These are phyloP conservation scores for Lasiodiplodia citricola DNA, from an alignment of 2,329 filamentous ascomycete species.

Conservation along the genomic window DNA sequence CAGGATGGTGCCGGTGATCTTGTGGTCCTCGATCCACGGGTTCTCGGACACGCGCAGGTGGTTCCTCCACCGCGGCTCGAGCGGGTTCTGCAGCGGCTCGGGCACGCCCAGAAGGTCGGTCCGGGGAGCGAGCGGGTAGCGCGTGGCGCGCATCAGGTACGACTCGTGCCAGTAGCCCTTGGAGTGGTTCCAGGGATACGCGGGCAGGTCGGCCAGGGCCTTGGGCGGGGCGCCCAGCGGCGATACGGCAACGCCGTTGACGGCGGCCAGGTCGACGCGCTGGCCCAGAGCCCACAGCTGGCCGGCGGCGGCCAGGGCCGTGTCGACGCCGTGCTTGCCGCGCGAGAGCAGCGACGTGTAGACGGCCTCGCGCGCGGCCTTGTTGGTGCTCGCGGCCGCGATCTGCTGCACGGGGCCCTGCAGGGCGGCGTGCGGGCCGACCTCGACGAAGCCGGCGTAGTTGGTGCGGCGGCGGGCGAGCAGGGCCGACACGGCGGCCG, in stretches of 20 bases:
- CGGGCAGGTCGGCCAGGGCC: slow-evolving; percentile 35
- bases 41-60: slow-evolving; percentile 31
- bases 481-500: neutral
- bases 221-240: slow-evolving; percentile 17
- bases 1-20: slow-evolving; percentile 32
- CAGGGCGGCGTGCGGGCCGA: slow-evolving; percentile 40
- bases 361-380: neutral
- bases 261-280: slow-evolving; percentile 30
- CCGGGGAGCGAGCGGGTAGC: slow-evolving; percentile 10
- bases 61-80: slow-evolving; percentile 30
- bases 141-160: slow-evolving; percentile 26
- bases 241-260: slow-evolving; percentile 29
- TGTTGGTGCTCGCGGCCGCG: neutral
- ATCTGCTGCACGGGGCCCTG: slow-evolving; percentile 32
- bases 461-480: neutral
- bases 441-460: slow-evolving; percentile 30
- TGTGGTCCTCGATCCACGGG: slow-evolving; percentile 37
- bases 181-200: slow-evolving; percentile 43
- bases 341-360: slow-evolving; percentile 31
- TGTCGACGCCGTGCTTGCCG: slow-evolving; percentile 28
- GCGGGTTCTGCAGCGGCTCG: neutral
- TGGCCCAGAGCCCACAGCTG: slow-evolving; percentile 30
- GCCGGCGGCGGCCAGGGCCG: slow-evolving; percentile 30
- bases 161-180: slow-evolving; percentile 34
- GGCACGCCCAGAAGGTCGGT: slow-evolving; percentile 5